These are phyloP conservation scores for Ganoderma boninense DNA, from an alignment of 1,284 basidiomycete genomes.

Conservation along the genomic window DNA sequence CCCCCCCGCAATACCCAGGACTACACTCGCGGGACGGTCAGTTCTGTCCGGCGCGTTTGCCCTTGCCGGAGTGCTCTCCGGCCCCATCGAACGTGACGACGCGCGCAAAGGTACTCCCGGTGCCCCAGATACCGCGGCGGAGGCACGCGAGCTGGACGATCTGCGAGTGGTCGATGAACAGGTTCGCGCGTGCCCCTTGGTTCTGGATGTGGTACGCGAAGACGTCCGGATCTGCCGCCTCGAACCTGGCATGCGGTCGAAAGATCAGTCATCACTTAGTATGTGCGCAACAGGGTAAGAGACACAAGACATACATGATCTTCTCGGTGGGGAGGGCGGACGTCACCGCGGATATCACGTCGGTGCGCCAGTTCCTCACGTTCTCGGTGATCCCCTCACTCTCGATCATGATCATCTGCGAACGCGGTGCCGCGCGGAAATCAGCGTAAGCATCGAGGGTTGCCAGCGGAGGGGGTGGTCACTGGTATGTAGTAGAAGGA, in stretches of 20 bases:
- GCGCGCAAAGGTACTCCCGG: conserved; percentile 50
- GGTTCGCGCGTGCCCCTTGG: conserved; percentile 52
- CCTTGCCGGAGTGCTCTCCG: conserved; percentile 27
- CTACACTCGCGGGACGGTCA: conserved; percentile 17
- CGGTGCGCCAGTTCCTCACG: conserved; percentile 51
- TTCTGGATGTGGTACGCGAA: conserved; percentile 54
- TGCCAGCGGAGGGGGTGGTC: not conserved
- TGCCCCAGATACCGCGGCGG: conserved; percentile 56
- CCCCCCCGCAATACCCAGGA: not conserved
- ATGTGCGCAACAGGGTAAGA: not conserved
- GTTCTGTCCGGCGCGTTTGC: conserved; percentile 21
- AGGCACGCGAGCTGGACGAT: conserved; percentile 56
- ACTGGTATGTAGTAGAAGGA: not conserved
- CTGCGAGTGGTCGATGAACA: conserved; percentile 58
- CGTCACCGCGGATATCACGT: conserved; percentile 54
- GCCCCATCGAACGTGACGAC: conserved; percentile 46
- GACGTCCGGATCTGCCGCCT: conserved; percentile 55
- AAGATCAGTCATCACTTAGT: not conserved
- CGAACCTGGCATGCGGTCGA: conserved; percentile 41
- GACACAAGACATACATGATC: conserved; percentile 50
- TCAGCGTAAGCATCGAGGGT: not conserved
- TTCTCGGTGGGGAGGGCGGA: conserved; percentile 51
- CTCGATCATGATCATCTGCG: conserved; percentile 56
- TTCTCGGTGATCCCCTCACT: conserved; percentile 59
- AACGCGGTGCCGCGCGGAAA: not conserved